phyloP scores from a whole-genome alignment of 805 yeast species.

The Metschnikowia kofuensis region DNA sequence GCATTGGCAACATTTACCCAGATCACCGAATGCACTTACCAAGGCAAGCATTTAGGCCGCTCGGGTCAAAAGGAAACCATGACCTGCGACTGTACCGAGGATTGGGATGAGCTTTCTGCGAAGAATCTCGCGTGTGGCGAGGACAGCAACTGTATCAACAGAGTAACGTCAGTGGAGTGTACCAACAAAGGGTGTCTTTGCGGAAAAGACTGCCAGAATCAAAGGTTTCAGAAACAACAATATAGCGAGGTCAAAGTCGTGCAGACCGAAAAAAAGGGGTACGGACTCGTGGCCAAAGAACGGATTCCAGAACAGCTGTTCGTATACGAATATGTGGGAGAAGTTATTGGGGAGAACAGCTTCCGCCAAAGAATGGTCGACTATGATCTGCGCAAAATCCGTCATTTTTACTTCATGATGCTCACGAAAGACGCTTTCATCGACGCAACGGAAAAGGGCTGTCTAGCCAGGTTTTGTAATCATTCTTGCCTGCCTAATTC shows the following conservation, averaged over 20 bases:
- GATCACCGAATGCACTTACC: constrained; percentile 60
- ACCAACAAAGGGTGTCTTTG: constrained; percentile 64
- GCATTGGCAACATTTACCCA: constrained; percentile 59
- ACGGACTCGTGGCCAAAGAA: constrained; percentile 74
- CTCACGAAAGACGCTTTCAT: constrained; percentile 87
- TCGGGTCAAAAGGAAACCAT: constrained; percentile 77
- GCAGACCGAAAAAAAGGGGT: constrained; percentile 81
- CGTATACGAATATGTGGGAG: constrained; percentile 91
- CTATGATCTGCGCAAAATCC: constrained; percentile 65
- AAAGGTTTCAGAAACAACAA: constrained; percentile 75
- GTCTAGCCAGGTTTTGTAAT: constrained; percentile 87
- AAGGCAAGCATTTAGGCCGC: constrained; percentile 58
- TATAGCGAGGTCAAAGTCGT: constrained; percentile 81
- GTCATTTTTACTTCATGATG: constrained; percentile 96
- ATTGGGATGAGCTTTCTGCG: constrained; percentile 37
- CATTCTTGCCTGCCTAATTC: constrained; percentile 96
- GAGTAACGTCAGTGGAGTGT: constrained; percentile 92
- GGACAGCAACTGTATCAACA: constrained; percentile 84
- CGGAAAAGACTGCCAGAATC: constrained; percentile 80
- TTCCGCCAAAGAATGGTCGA: constrained; percentile 71
- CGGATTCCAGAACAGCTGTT: constrained; percentile 62
- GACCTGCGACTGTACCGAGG: constrained; percentile 84
- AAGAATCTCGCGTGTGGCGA: constrained; percentile 72
- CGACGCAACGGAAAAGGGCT: constrained; percentile 90
- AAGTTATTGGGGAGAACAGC: constrained; percentile 78